These are phyloP conservation scores for Lentinus brumalis DNA, from an alignment of 768 basidiomycete species.

Conservation along the genomic window DNA sequence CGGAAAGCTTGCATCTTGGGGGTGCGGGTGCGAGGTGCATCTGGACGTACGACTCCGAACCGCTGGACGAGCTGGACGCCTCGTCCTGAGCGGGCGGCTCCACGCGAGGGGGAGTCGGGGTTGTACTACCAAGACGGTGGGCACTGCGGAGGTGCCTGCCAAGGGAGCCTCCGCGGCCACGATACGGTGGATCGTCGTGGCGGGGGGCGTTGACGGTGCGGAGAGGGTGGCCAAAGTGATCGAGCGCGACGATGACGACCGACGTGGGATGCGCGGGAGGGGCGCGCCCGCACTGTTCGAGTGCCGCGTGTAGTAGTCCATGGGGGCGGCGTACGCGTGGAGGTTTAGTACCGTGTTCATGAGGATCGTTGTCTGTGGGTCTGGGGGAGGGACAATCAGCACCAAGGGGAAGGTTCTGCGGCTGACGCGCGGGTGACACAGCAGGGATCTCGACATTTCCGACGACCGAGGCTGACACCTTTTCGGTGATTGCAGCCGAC, in stretches of 20 bases:
- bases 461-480: too few relatives aligned
- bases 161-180: slow-evolving; percentile 48
- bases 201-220: slow-evolving; percentile 16
- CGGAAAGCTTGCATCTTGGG: slow-evolving; percentile 30
- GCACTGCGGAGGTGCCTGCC: slow-evolving; percentile 19
- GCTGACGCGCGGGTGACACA: slow-evolving; percentile 1
- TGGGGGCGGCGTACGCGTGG: slow-evolving; percentile 16
- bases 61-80: slow-evolving; percentile 18
- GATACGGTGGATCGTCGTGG: slow-evolving; percentile 55
- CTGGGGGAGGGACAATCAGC: slow-evolving; percentile 4
- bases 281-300: slow-evolving; percentile 60
- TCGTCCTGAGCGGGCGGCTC: slow-evolving; percentile 4
- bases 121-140: slow-evolving; percentile 24
- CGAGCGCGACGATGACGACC: slow-evolving; percentile 33
- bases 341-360: slow-evolving; percentile 18
- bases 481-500: too few relatives aligned
- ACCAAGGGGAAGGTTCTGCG: not conserved
- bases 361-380: slow-evolving; percentile 15
- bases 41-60: slow-evolving; percentile 22
- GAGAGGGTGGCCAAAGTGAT: slow-evolving; percentile 17
- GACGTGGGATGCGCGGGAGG: slow-evolving; percentile 65
- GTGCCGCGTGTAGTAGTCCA: slow-evolving; percentile 30
- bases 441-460: too few relatives aligned
- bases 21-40: slow-evolving; percentile 27
- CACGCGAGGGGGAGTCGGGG: slow-evolving; percentile 28